Percentiles rank a stretch among this genome's conserved stretches.
Evolutionary conservation across 768 basidiomycete species (phyloP).

Genomic region (Mycena capillaripes): DNA sequence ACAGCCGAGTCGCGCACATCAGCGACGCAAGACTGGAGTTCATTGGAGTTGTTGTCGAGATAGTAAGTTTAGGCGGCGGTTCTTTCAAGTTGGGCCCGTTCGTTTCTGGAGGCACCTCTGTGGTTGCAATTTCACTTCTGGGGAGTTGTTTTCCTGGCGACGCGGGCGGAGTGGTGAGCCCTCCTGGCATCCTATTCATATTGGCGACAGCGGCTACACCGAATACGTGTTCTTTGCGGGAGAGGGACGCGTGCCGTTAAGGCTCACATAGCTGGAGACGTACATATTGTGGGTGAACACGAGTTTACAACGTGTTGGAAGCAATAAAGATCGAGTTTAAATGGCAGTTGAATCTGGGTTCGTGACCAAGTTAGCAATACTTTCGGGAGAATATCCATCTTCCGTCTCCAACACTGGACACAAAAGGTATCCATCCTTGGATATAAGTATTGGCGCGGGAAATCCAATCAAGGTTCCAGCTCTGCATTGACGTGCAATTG

Average conservation of each 20-base stretch:
- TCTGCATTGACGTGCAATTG: background rate
- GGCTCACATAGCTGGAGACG: background rate
- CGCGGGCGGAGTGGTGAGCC: conserved; percentile 24
- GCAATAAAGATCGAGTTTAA: background rate
- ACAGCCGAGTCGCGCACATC: conserved; percentile 25
- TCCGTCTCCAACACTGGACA: too few relatives aligned
- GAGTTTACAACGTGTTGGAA: conserved; percentile 33
- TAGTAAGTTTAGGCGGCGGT: conserved; percentile 15
- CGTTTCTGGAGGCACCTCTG: background rate
- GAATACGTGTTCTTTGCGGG: conserved; percentile 24
- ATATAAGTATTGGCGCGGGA: background rate
- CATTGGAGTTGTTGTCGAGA: conserved; percentile 16
- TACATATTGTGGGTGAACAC: conserved; percentile 22
- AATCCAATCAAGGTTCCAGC: background rate
- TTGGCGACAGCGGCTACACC: conserved; percentile 1
- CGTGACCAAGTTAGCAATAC: too few relatives aligned
- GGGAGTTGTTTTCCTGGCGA: conserved; percentile 12
- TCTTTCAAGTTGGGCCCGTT: background rate
- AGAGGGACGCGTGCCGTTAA: background rate
- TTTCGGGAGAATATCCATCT: too few relatives aligned
- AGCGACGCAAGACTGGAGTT: conserved; percentile 11
- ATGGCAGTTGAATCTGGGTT: background rate
- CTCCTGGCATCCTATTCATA: conserved; percentile 32
- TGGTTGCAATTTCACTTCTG: background rate
- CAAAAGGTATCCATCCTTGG: too few relatives aligned